A percentile compares a stretch with the other conserved stretches of the same genome.
Conservation (phyloP, 2,329 filamentous ascomycete genomes). For the Colletotrichum siamense region DNA sequence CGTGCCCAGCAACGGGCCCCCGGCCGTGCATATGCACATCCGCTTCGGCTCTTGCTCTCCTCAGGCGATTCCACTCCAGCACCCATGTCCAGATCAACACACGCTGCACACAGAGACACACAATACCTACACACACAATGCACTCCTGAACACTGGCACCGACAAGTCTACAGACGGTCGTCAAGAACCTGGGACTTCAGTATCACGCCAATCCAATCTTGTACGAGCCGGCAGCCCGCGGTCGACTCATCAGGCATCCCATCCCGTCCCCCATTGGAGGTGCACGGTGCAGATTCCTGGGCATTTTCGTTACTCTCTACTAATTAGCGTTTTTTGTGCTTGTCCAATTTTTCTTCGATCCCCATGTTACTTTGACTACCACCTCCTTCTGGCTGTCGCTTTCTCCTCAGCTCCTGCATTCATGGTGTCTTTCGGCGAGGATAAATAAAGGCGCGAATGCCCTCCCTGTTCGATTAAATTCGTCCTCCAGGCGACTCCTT, state of each 20-base stretch:
- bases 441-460: constrained; percentile 17
- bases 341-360: neutral
- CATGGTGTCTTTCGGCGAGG: neutral
- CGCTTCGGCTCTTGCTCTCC: constrained; percentile 1
- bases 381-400: neutral
- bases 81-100: neutral
- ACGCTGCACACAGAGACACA: neutral
- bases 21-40: neutral
- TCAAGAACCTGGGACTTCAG: neutral
- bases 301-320: neutral
- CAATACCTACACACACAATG: neutral
- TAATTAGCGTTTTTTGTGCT: neutral
- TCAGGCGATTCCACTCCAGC: neutral
- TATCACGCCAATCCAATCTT: constrained; percentile 4
- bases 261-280: neutral
- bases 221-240: neutral
- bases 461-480: neutral
- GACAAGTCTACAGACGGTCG: neutral
- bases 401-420: neutral
- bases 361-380: constrained; percentile 2
- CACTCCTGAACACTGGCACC: neutral
- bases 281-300: constrained; percentile 7
- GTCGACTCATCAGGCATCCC: neutral
- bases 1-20: neutral
- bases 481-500: neutral